Conservation (phyloP, 169 alveolate genomes). For the Plasmodium coatneyi region DNA sequence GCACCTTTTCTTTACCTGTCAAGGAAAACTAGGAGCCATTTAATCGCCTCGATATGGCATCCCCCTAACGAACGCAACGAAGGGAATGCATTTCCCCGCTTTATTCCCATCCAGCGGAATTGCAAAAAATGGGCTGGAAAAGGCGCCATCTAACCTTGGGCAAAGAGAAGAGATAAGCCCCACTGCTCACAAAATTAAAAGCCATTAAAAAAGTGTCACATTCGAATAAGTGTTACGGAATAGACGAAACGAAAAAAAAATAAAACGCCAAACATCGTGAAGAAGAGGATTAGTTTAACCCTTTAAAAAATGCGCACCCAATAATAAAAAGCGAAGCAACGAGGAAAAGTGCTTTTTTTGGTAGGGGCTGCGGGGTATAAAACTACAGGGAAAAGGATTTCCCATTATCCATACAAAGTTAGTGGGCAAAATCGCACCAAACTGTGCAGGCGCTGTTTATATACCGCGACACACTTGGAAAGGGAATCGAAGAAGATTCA, state of each 20-base stretch:
- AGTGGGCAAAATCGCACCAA: not conserved
- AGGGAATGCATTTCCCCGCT: not conserved
- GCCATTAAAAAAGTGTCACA: not conserved
- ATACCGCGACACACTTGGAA: slow-evolving; percentile 6
- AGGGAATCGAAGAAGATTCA: not conserved
- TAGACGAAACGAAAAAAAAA: not conserved
- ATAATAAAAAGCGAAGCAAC: not conserved
- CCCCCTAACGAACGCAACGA: not conserved
- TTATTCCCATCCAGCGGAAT: not conserved
- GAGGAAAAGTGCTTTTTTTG: not conserved
- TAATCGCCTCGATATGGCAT: not conserved
- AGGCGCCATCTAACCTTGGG: not conserved
- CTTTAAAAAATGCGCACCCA: not conserved
- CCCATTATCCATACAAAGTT: not conserved
- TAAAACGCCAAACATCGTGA: not conserved
- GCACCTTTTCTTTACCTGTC: not conserved
- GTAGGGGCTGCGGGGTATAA: not conserved
- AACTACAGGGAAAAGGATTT: not conserved
- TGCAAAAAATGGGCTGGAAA: not conserved
- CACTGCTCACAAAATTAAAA: not conserved
- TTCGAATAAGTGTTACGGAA: not conserved
- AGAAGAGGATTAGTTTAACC: not conserved
- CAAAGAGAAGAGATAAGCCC: not conserved
- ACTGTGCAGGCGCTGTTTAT: slow-evolving; percentile 51
- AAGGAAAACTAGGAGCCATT: not conserved